These are phyloP conservation scores for Globisporangium barbulae DNA, from an alignment of 352 stramenopile species.

Conservation along the genomic window DNA sequence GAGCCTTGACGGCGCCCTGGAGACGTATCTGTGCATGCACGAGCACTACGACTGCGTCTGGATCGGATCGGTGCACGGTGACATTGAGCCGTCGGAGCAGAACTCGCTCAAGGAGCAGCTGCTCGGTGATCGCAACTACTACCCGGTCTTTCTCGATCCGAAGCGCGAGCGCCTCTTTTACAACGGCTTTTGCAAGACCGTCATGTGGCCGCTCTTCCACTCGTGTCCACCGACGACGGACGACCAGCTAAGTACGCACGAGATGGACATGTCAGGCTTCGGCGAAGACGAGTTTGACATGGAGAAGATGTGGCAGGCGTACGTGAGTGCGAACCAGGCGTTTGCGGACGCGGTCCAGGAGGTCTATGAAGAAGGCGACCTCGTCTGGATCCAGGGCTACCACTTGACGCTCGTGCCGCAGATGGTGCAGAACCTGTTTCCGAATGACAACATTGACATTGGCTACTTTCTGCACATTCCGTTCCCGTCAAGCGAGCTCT, in stretches of 20 bases:
- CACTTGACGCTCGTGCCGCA: conserved; percentile 88
- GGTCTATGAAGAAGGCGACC: conserved; percentile 87
- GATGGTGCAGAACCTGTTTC: conserved; percentile 87
- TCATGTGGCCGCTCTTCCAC: conserved; percentile 91
- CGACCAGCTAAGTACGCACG: conserved; percentile 66
- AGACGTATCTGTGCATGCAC: conserved; percentile 75
- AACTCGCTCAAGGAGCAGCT: conserved; percentile 83
- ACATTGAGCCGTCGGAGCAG: conserved; percentile 77
- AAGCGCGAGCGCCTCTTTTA: conserved; percentile 88
- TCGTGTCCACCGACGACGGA: conserved; percentile 78
- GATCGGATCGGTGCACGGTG: conserved; percentile 79
- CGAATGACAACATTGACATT: conserved; percentile 88
- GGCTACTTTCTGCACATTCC: conserved; percentile 91
- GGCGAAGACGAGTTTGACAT: conserved; percentile 62
- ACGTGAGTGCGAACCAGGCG: conserved; percentile 82
- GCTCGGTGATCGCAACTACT: conserved; percentile 89
- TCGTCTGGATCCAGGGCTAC: conserved; percentile 91
- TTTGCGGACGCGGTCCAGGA: conserved; percentile 87
- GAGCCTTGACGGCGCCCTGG: conserved; percentile 67
- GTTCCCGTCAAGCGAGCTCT: conserved; percentile 88
- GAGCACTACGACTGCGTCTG: conserved; percentile 83
- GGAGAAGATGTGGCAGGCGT: conserved; percentile 89
- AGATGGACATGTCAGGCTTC: conserved; percentile 38
- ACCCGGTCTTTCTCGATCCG: conserved; percentile 86
- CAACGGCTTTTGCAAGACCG: conserved; percentile 89